A percentile compares a stretch with the other conserved stretches of the same genome.
phyloP scores from a whole-genome alignment of 2,329 filamentous ascomycete genomes.

The Trichocomaceae sp. region DNA sequence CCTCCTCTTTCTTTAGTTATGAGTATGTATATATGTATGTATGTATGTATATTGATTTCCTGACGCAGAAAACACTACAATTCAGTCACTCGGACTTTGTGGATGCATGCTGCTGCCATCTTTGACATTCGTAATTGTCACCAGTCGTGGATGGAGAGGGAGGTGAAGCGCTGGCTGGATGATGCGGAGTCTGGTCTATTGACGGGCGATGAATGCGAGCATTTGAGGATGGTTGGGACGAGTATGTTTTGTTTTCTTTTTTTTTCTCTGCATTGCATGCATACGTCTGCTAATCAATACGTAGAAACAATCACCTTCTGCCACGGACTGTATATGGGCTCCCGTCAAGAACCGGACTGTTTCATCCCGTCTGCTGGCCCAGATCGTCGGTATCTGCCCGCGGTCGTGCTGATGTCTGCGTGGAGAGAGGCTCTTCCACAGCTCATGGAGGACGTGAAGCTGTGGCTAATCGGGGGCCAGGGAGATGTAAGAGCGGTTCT shows the following conservation, averaged over 20 bases:
- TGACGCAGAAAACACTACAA: slow-evolving; percentile 7
- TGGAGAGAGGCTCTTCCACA: not conserved
- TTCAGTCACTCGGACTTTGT: not conserved
- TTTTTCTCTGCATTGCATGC: too few species aligned
- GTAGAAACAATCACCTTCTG: not conserved
- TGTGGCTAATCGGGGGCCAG: slow-evolving; percentile 4
- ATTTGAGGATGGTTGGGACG: not conserved
- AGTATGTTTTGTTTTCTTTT: too few species aligned
- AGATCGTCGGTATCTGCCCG: not conserved
- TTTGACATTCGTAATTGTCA: not conserved
- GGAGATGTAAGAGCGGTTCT: not conserved
- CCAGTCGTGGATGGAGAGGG: not conserved
- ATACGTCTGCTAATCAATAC: not conserved
- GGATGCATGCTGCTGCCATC: not conserved
- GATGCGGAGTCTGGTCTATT: not conserved
- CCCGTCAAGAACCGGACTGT: slow-evolving; percentile 2
- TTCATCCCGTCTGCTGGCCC: not conserved
- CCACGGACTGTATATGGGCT: not conserved
- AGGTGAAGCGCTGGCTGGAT: not conserved
- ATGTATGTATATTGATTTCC: not conserved
- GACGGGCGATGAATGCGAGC: not conserved
- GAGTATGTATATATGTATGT: not conserved
- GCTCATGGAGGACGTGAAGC: slow-evolving; percentile 5
- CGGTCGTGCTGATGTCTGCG: not conserved
- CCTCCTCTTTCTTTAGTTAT: not conserved